Conservation (phyloP, 305 asterid genomes). For the Fraxinus nigra region DNA sequence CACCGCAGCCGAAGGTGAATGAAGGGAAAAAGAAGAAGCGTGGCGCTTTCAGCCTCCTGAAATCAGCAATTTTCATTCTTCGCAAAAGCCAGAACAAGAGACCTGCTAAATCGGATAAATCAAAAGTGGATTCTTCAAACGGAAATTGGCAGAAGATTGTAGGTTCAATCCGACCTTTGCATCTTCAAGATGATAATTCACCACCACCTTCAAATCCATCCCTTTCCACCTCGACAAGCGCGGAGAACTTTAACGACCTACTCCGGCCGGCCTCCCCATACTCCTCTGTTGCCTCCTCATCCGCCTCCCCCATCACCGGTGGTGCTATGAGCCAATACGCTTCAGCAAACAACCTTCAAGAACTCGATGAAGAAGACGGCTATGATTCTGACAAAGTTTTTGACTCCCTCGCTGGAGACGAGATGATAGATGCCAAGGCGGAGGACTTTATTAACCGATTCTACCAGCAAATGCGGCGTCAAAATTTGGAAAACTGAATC, state of each 20-base stretch:
- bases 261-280: neutral
- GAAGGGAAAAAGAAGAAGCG: slow-evolving; percentile 29
- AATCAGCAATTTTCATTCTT: slow-evolving; percentile 41
- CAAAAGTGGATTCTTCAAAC: slow-evolving; percentile 2
- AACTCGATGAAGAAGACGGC: slow-evolving; percentile 39
- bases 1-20: slow-evolving; percentile 1
- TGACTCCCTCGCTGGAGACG: slow-evolving; percentile 65
- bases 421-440: slow-evolving; percentile 72
- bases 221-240: slow-evolving; percentile 5
- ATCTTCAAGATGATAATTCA: slow-evolving; percentile 42
- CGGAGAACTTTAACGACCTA: slow-evolving; percentile 16
- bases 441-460: slow-evolving; percentile 77
- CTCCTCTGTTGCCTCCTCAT: slow-evolving; percentile 22
- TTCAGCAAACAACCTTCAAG: slow-evolving; percentile 64
- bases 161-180: slow-evolving; percentile 71
- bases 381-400: slow-evolving; percentile 64
- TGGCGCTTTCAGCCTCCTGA: slow-evolving; percentile 43
- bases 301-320: slow-evolving; percentile 33
- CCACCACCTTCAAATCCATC: slow-evolving; percentile 26
- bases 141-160: slow-evolving; percentile 59
- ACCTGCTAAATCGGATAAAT: neutral
- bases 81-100: slow-evolving; percentile 29
- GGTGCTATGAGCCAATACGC: slow-evolving; percentile 58
- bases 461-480: slow-evolving; percentile 50
- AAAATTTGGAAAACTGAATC: slow-evolving; percentile 18